These are phyloP conservation scores for Heterococcus sp. DNA, from an alignment of 108 stramenopile species.

Conservation along the genomic window DNA sequence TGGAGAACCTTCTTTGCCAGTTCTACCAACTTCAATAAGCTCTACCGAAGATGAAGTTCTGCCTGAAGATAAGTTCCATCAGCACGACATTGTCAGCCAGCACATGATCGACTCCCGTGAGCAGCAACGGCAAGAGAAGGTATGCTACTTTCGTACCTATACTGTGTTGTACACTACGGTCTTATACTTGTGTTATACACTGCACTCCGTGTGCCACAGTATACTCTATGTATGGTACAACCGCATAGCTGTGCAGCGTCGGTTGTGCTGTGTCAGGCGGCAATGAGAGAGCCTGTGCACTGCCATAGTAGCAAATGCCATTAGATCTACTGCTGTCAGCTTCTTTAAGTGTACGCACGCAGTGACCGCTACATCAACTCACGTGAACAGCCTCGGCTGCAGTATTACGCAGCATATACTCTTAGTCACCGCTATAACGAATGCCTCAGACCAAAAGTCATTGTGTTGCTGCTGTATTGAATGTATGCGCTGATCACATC, in stretches of 20 bases:
- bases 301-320: background rate
- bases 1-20: background rate
- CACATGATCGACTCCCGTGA: slow-evolving; percentile 35
- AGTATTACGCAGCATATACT: too few relatives aligned
- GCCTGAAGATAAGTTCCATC: slow-evolving; percentile 46
- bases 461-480: too few relatives aligned
- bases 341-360: too few relatives aligned
- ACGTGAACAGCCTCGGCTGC: too few relatives aligned
- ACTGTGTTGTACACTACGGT: background rate
- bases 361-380: too few relatives aligned
- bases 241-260: background rate
- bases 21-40: too few relatives aligned
- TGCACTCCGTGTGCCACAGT: background rate
- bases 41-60: slow-evolving; percentile 22
- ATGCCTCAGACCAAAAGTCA: background rate
- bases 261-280: too few relatives aligned
- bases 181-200: background rate
- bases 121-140: slow-evolving; percentile 19
- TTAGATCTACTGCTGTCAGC: background rate
- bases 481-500: too few relatives aligned
- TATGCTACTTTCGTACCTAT: background rate
- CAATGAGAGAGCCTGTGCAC: too few relatives aligned
- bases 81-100: slow-evolving; percentile 41
- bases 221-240: background rate
- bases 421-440: too few relatives aligned